Evolutionary conservation across 108 stramenopile genomes (phyloP).

Genomic region (Pseudonitzschia multistriata): DNA sequence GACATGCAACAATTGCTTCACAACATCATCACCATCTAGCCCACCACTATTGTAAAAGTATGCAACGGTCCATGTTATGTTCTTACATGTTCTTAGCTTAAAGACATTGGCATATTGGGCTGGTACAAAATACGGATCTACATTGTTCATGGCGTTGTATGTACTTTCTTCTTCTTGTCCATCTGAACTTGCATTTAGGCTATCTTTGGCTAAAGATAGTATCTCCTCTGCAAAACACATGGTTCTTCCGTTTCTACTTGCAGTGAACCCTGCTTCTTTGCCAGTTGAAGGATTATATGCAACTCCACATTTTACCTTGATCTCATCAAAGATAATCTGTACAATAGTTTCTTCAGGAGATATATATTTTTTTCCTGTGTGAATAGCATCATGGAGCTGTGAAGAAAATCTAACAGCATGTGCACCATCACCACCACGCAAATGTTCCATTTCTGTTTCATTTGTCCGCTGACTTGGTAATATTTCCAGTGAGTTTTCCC

Average conservation of each 20-base stretch:
- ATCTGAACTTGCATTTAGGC: background rate
- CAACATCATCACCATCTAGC: background rate
- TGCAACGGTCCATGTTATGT: background rate
- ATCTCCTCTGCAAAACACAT: constrained; percentile 6
- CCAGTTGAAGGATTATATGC: background rate
- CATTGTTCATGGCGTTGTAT: background rate
- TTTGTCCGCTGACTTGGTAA: no score
- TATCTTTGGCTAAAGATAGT: background rate
- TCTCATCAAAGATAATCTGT: background rate
- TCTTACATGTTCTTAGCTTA: background rate
- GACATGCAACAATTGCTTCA: background rate
- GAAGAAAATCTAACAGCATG: no score
- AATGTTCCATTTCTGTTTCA: no score
- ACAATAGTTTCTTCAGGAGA: background rate
- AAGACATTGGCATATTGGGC: background rate
- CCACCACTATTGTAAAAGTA: background rate
- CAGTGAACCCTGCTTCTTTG: background rate
- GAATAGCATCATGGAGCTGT: background rate
- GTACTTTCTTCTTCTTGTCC: background rate
- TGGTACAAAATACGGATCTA: no score
- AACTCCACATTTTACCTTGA: constrained; percentile 1
- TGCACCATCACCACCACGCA: no score
- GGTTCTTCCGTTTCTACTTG: background rate
- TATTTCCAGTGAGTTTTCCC: no score
- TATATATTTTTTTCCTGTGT: background rate